phyloP scores from a whole-genome alignment of 2,329 filamentous ascomycete species.

The Penicillium decumbens region DNA sequence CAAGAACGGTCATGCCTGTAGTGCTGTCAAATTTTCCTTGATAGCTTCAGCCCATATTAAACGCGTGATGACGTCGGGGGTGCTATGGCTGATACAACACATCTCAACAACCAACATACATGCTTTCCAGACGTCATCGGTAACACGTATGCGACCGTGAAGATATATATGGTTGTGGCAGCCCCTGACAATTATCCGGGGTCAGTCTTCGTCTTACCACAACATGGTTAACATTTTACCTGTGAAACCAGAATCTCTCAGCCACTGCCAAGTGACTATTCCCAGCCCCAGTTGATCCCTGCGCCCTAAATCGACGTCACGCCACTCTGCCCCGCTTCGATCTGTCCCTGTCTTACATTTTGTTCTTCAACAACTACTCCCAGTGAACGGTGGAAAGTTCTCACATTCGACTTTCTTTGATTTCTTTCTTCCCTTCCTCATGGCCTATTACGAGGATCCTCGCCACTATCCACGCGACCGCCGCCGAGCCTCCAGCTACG shows the following conservation, averaged over 20 bases:
- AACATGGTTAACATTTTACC: not conserved
- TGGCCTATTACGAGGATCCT: conserved; percentile 39
- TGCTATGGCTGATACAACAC: not conserved
- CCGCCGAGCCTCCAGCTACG: conserved; percentile 24
- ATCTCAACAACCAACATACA: not conserved
- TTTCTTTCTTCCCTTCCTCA: conserved; percentile 14
- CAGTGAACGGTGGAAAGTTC: conserved; percentile 16
- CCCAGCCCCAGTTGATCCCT: conserved; percentile 10
- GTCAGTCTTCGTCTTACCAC: not conserved
- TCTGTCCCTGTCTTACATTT: conserved; percentile 4
- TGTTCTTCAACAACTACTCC: conserved; percentile 9
- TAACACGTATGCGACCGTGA: too few species aligned
- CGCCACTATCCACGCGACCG: conserved; percentile 31
- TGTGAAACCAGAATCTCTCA: conserved; percentile 5
- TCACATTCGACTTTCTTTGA: conserved; percentile 6
- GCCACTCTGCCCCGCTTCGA: conserved; percentile 19
- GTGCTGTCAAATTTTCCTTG: not conserved
- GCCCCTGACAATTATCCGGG: not conserved
- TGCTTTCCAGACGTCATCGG: conserved; percentile 9
- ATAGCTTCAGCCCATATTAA: not conserved
- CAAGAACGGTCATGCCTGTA: not conserved
- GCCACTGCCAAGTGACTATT: conserved; percentile 5
- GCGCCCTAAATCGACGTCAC: conserved; percentile 22
- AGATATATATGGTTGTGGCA: not conserved
- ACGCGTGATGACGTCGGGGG: conserved; percentile 17